Base-by-base conservation (phyloP, 2,329 filamentous ascomycete genomes). In the Westerdykella sp. region DNA sequence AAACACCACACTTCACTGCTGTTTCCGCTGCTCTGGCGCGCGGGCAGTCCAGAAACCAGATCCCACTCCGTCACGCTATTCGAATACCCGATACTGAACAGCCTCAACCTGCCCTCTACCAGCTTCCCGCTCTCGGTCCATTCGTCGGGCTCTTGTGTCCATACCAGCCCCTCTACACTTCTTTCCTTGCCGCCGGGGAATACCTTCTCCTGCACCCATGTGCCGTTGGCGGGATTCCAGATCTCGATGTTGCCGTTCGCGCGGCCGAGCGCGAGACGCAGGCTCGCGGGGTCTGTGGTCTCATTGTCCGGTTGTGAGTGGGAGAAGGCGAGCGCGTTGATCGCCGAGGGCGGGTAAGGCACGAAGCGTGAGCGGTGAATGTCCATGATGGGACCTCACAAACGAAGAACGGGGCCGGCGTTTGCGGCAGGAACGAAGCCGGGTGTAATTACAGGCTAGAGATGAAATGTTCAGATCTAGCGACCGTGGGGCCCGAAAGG, bases 1-100 rank as follows among this genome's bases (percentile, higher is more conserved):
- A 98, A 79, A 69, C 91, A 97, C 93, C 93, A 98, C 48, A 97
- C 91, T 60, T 96, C 90, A 52, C 89, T 90, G 67, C 95, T 88
- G 67, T 94, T 94, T 37, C 91, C 93, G 57, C 86, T 89, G 14
- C 87, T 88, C 66, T 94, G 85, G 46, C 85, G 80, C 69, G 84
- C 79, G 10, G 89, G 86, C 43, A 80, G 76, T 12, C 87, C 88
- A 50, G 82, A 85, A 53, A 81, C 80, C 18, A 98, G 73, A 70
- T 97, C 85, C 93, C 93, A 98, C 68, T 98, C 93, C 0, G 90
- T 96, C 37, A 98, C 82, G 18, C 84, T 85, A 41, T 85, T 87
- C 15, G 90, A 95, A 65, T 93, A 95, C 44, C 91, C 91, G 62
- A 96, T 95, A 68, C 91, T 97, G 73, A 98, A 98, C 34, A 98